phyloP scores from a whole-genome alignment of 176 grass and related monocot species.

The Hyparrhenia diplandra region DNA sequence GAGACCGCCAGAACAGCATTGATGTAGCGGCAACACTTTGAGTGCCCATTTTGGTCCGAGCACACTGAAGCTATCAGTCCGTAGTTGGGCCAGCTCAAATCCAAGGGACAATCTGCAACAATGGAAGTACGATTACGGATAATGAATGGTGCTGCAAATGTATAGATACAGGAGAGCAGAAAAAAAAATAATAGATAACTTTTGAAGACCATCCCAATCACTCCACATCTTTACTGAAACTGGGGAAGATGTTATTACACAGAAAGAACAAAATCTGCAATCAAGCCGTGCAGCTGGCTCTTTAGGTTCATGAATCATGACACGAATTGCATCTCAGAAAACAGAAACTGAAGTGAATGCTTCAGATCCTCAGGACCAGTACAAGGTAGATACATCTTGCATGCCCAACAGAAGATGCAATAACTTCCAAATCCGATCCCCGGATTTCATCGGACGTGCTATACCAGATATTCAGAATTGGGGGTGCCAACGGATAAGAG shows the following conservation, averaged over 20 bases:
- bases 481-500: neutral
- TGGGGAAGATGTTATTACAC: neutral
- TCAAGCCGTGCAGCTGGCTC: neutral
- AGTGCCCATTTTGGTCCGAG: conserved; percentile 58
- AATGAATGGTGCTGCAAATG: neutral
- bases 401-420: neutral
- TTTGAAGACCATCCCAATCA: neutral
- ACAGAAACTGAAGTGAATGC: conserved; percentile 6
- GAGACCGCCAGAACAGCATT: conserved; percentile 80
- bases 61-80: conserved; percentile 61
- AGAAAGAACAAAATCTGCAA: conserved; percentile 1
- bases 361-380: conserved; percentile 16
- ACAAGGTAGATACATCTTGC: neutral
- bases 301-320: neutral
- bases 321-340: neutral
- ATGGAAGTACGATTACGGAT: neutral
- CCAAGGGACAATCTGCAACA: conserved; percentile 79
- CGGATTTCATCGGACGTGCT: conserved; percentile 3
- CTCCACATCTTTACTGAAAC: neutral
- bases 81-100: conserved; percentile 85
- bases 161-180: neutral
- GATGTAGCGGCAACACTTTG: conserved; percentile 89
- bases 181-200: neutral
- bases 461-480: conserved; percentile 14
- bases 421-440: conserved; percentile 16